These are phyloP conservation scores for Oryza longistaminata DNA, from an alignment of 176 grass and related monocot species.

Conservation along the genomic window DNA sequence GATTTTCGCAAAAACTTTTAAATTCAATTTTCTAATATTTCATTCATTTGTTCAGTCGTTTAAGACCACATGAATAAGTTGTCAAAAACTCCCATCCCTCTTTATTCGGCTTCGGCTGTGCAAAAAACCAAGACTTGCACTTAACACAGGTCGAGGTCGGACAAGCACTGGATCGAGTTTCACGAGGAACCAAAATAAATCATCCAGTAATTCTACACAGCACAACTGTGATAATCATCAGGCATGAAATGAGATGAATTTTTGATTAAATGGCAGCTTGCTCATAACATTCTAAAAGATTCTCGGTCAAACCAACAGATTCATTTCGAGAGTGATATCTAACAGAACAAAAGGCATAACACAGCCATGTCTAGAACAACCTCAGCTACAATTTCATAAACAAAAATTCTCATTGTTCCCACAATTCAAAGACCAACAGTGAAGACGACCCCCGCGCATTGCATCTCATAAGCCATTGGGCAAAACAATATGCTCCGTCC, in stretches of 20 bases:
- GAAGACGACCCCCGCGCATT: not conserved
- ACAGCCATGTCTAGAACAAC: conserved; percentile 16
- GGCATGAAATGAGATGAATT: not conserved
- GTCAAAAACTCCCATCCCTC: too few relatives aligned
- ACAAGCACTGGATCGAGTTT: not conserved
- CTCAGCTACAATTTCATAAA: conserved; percentile 37
- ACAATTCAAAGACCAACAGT: conserved; percentile 40
- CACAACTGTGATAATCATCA: not conserved
- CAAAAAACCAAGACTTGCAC: not conserved
- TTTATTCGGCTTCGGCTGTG: not conserved
- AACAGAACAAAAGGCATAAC: conserved; percentile 26
- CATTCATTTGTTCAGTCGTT: too few relatives aligned
- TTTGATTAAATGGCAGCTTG: not conserved
- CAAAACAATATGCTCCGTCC: not conserved
- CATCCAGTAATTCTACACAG: not conserved
- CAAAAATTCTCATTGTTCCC: conserved; percentile 41
- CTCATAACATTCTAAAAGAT: not conserved
- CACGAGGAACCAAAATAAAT: too few relatives aligned
- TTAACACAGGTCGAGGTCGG: not conserved
- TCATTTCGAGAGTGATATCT: not conserved
- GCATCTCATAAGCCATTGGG: not conserved
- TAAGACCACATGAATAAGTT: too few relatives aligned
- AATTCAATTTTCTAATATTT: too few relatives aligned
- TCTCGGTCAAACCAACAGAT: not conserved
- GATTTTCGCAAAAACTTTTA: too few relatives aligned